Conservation (phyloP, 2,329 filamentous ascomycete species). For the Colletotrichum sp. region DNA sequence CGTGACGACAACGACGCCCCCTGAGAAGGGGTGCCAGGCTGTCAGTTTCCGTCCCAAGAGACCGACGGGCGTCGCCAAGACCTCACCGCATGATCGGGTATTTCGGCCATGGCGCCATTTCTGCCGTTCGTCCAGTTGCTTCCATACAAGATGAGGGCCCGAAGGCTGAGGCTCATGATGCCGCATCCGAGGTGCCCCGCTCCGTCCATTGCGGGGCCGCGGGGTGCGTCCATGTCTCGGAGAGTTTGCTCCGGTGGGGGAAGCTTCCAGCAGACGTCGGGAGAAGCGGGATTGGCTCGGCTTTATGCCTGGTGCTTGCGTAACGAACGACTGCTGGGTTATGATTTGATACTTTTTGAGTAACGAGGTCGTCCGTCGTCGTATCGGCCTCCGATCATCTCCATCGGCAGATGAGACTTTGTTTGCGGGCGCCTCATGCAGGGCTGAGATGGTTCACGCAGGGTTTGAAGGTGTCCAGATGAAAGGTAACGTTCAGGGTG, state of each 20-base stretch:
- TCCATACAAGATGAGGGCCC: not conserved
- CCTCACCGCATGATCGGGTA: not conserved
- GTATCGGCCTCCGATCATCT: not conserved
- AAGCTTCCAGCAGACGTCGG: slow-evolving; percentile 7
- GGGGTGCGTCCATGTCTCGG: not conserved
- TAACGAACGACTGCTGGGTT: not conserved
- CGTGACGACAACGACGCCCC: not conserved
- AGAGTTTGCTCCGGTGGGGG: not conserved
- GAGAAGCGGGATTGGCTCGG: not conserved
- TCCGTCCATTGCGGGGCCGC: not conserved
- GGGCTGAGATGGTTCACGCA: not conserved
- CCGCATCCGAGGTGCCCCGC: not conserved
- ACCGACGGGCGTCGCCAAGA: not conserved
- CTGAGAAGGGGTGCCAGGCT: not conserved
- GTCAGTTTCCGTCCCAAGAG: not conserved
- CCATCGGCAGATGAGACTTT: not conserved
- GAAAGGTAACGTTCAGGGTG: not conserved
- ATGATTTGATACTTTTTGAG: not conserved
- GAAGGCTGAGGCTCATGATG: not conserved
- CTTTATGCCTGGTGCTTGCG: not conserved
- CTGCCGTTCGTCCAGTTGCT: not conserved
- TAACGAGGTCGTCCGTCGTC: not conserved
- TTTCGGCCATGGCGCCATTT: not conserved
- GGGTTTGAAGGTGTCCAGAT: not conserved
- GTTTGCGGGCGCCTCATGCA: not conserved